Conservation (phyloP, 495 filamentous ascomycete genomes). For the Xanthoparmelia taractica region DNA sequence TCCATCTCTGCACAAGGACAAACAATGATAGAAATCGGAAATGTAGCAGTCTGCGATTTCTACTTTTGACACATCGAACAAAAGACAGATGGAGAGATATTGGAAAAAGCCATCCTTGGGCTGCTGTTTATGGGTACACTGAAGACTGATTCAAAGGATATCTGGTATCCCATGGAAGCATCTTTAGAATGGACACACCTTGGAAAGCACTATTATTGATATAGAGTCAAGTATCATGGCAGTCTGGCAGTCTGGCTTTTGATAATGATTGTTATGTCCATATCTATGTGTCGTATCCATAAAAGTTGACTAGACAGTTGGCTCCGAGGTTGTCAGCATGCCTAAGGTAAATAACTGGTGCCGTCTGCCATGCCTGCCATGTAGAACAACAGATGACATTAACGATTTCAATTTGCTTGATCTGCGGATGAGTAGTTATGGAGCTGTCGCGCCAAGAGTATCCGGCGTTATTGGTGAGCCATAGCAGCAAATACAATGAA, state of each 20-base stretch:
- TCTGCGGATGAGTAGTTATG: conserved; percentile 36
- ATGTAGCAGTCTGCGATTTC: not conserved
- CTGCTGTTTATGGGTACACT: not conserved
- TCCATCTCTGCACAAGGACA: not conserved
- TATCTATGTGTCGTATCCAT: not conserved
- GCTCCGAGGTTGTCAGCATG: not conserved
- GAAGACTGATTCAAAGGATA: not conserved
- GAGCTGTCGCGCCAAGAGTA: conserved; percentile 90
- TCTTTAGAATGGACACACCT: not conserved
- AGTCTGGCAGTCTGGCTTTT: not conserved
- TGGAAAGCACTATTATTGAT: not conserved
- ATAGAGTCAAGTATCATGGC: not conserved
- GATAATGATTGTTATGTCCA: not conserved
- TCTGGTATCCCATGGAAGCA: not conserved
- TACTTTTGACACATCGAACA: not conserved
- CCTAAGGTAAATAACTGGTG: not conserved
- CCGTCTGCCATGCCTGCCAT: not conserved
- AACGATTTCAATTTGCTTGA: not conserved
- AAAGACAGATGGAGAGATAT: not conserved
- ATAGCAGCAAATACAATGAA: conserved; percentile 3
- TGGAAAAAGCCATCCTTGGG: not conserved
- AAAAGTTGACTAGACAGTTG: not conserved
- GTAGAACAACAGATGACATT: not conserved
- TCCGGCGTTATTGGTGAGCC: conserved; percentile 85
- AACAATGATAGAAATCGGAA: not conserved